Evolutionary conservation across 495 filamentous ascomycete species (phyloP).

Genomic region (Penicillium paradoxum): DNA sequence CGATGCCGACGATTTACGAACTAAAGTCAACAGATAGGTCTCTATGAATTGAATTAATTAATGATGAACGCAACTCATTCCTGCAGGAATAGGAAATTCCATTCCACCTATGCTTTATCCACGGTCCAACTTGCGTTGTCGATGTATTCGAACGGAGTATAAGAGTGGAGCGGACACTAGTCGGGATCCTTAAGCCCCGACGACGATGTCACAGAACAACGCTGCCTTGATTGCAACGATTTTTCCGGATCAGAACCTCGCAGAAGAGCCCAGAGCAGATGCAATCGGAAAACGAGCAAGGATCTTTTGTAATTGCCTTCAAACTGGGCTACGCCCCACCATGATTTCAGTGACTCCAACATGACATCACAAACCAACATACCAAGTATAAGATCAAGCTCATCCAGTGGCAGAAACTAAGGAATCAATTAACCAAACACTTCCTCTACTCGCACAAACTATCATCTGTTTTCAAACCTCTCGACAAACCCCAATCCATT

Average conservation of each 20-base stretch:
- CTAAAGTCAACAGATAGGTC: too few species aligned
- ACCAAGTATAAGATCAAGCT: constrained; percentile 18
- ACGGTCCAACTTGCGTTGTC: too few species aligned
- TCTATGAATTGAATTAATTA: background rate
- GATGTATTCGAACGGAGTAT: too few species aligned
- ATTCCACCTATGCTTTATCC: too few species aligned
- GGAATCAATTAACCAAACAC: constrained; percentile 4
- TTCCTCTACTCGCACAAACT: background rate
- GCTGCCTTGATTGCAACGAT: constrained; percentile 16
- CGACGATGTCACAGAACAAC: constrained; percentile 16
- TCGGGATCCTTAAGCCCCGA: constrained; percentile 7
- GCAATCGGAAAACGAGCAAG: constrained; percentile 1
- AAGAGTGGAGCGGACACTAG: constrained; percentile 9
- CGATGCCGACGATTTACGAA: too few species aligned
- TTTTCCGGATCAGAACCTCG: constrained; percentile 4
- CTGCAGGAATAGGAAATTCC: too few species aligned
- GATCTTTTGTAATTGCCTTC: constrained; percentile 6
- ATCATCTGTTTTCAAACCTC: constrained; percentile 1
- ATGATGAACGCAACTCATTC: background rate
- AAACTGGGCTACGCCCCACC: constrained; percentile 23
- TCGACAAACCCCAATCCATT: background rate
- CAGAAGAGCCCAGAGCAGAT: constrained; percentile 9
- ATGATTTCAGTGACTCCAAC: constrained; percentile 36
- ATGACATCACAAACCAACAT: constrained; percentile 30
- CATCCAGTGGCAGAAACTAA: background rate